Conservation (phyloP, 768 basidiomycete species). For the Boletus rubescentipes region DNA sequence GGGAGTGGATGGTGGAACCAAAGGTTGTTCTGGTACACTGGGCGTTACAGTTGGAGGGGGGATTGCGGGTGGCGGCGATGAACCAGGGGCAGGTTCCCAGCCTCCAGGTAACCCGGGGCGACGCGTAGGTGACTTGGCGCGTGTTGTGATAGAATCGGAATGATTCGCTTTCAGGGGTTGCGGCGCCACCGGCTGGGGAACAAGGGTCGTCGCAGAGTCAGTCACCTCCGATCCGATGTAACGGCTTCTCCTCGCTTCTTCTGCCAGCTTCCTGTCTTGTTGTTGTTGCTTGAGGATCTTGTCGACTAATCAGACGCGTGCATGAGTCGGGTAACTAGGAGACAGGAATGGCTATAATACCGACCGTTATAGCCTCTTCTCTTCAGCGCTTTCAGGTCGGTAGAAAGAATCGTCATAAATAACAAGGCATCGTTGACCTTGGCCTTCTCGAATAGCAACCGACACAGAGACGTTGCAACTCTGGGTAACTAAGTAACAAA, state of each 20-base stretch:
- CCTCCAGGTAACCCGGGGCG: constrained; percentile 22
- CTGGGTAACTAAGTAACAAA: constrained; percentile 38
- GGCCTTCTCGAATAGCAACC: constrained; percentile 70
- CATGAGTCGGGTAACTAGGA: constrained; percentile 10
- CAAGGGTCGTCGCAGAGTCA: not conserved
- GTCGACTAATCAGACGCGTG: constrained; percentile 56
- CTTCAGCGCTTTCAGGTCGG: constrained; percentile 78
- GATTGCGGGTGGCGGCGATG: constrained; percentile 7
- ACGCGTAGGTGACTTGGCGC: constrained; percentile 20
- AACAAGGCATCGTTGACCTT: constrained; percentile 86
- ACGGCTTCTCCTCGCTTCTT: constrained; percentile 38
- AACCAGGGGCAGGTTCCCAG: constrained; percentile 19
- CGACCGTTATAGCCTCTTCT: constrained; percentile 84
- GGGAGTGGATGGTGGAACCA: not conserved
- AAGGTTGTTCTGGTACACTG: constrained; percentile 2
- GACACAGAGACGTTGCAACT: constrained; percentile 82
- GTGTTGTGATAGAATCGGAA: constrained; percentile 4
- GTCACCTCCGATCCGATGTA: constrained; percentile 21
- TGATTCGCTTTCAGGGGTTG: constrained; percentile 7
- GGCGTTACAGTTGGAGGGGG: constrained; percentile 2
- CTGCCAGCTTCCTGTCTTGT: constrained; percentile 57
- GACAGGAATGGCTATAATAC: constrained; percentile 10
- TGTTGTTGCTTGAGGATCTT: constrained; percentile 85
- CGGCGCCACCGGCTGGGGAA: constrained; percentile 16
- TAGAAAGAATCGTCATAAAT: constrained; percentile 92